phyloP scores from a whole-genome alignment of 2,329 filamentous ascomycete genomes.

The Botrytis deweyae region DNA sequence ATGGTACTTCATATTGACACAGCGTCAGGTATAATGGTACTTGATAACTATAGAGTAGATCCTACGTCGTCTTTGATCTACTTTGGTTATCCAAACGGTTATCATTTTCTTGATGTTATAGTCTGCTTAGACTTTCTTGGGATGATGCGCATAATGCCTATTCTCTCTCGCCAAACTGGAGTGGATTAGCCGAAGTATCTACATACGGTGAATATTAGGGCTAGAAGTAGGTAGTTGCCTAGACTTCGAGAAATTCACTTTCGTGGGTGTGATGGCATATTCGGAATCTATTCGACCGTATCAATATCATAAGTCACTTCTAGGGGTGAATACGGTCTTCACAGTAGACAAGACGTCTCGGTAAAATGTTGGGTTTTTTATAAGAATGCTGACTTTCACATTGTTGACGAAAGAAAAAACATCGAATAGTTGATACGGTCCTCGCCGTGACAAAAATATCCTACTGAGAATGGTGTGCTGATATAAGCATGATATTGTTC shows the following conservation, averaged over 20 bases:
- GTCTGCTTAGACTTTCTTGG: not conserved
- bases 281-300: not conserved
- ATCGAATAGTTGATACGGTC: not conserved
- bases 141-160: not conserved
- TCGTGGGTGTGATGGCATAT: not conserved
- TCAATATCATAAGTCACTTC: not conserved
- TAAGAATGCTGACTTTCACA: not conserved
- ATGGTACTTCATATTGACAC: too few species aligned
- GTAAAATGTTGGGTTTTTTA: not conserved
- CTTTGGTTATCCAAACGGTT: not conserved
- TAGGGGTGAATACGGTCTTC: not conserved
- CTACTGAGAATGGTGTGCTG: not conserved
- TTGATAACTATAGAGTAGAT: fast-evolving
- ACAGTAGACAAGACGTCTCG: not conserved
- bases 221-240: not conserved
- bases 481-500: not conserved
- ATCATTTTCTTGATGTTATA: not conserved
- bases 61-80: not conserved
- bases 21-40: not conserved
- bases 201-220: not conserved
- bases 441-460: not conserved
- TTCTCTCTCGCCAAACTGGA: not conserved
- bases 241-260: not conserved
- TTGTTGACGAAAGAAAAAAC: not conserved
- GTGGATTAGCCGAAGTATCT: not conserved